Evolutionary conservation across 805 yeast genomes (phyloP).

Genomic region (Saccharomycopsis vini): DNA sequence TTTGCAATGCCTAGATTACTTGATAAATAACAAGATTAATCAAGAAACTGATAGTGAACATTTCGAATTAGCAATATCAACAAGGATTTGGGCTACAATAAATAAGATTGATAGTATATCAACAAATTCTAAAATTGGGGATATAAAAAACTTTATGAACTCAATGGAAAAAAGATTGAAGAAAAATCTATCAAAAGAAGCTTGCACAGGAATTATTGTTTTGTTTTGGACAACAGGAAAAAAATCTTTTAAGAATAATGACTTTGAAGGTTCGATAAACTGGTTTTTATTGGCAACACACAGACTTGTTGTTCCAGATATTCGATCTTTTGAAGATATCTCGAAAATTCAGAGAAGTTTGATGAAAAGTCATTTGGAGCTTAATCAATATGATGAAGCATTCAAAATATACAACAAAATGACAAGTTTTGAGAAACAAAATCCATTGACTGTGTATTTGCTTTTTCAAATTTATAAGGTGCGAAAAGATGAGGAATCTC

Average conservation of each 20-base stretch:
- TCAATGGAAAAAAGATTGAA: not conserved
- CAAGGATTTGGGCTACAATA: not conserved
- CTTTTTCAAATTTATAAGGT: not conserved
- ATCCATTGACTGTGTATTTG: not conserved
- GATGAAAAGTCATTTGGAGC: not conserved
- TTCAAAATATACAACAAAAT: not conserved
- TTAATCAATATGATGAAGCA: not conserved
- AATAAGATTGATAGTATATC: not conserved
- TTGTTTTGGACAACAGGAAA: conserved; percentile 1
- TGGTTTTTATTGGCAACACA: not conserved
- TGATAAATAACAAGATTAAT: not conserved
- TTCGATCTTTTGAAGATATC: not conserved
- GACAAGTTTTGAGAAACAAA: not conserved
- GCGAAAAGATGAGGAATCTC: not conserved
- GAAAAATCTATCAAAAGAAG: not conserved
- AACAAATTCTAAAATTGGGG: not conserved
- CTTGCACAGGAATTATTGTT: not conserved
- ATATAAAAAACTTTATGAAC: not conserved
- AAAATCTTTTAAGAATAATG: not conserved
- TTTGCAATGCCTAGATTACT: not conserved
- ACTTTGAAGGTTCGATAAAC: not conserved
- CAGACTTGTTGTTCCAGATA: not conserved
- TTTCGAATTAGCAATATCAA: not conserved
- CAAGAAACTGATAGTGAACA: not conserved
- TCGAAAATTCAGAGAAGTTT: not conserved